phyloP scores from a whole-genome alignment of 768 basidiomycete genomes.

The Phlebiopsis flavidoalba region DNA sequence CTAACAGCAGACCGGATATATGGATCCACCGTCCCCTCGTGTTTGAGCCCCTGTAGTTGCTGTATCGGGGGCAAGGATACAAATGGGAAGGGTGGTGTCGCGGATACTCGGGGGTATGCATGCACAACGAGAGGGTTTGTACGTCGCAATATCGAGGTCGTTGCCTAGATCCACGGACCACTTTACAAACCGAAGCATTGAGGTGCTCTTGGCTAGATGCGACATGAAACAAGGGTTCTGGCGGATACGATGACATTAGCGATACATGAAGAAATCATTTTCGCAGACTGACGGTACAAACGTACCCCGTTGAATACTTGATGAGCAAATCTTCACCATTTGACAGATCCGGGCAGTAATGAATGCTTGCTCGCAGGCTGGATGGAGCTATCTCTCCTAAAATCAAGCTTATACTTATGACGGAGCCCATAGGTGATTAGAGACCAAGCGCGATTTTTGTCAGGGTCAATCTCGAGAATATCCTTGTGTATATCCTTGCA shows the following conservation, averaged over 20 bases:
- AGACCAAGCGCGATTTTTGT: slow-evolving; percentile 18
- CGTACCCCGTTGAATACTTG: slow-evolving; percentile 18
- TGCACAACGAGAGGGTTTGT: slow-evolving; percentile 27
- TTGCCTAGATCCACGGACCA: slow-evolving; percentile 18
- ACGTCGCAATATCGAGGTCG: slow-evolving; percentile 19
- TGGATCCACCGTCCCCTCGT: slow-evolving; percentile 22
- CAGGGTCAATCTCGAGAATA: not conserved
- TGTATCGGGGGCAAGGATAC: slow-evolving; percentile 26
- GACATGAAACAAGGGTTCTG: slow-evolving; percentile 32
- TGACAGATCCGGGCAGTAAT: slow-evolving; percentile 29
- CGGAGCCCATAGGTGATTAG: slow-evolving; percentile 28
- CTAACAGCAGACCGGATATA: slow-evolving; percentile 33
- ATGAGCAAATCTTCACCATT: slow-evolving; percentile 23
- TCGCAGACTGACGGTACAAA: slow-evolving; percentile 23
- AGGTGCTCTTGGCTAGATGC: slow-evolving; percentile 31
- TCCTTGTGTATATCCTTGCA: not conserved
- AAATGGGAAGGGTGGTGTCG: slow-evolving; percentile 34
- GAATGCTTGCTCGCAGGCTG: slow-evolving; percentile 27
- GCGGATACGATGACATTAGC: not conserved
- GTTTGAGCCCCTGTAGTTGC: not conserved
- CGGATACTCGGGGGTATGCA: slow-evolving; percentile 32
- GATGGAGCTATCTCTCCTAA: slow-evolving; percentile 15
- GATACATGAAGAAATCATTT: not conserved
- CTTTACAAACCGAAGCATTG: slow-evolving; percentile 25
- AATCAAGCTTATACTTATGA: not conserved